These are phyloP conservation scores for Diospyros kaki DNA, from an alignment of 148 eudicot genomes.

Conservation along the genomic window DNA sequence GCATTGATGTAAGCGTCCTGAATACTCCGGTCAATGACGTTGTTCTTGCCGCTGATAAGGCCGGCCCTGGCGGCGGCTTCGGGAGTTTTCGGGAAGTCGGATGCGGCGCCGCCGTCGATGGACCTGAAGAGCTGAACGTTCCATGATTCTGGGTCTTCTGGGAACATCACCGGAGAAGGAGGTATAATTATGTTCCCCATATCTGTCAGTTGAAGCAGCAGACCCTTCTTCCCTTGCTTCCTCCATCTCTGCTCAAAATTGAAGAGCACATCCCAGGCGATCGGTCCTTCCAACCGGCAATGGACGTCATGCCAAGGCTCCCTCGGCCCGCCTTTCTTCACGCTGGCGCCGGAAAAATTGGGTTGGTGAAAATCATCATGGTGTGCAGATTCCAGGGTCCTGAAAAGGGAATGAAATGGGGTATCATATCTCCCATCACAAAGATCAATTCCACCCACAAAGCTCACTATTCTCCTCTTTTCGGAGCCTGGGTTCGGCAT, in stretches of 20 bases:
- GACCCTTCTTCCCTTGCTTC: conserved; percentile 37
- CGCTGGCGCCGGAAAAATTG: conserved; percentile 29
- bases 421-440: conserved; percentile 62
- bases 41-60: conserved; percentile 44
- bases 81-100: conserved; percentile 48
- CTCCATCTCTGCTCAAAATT: conserved; percentile 58
- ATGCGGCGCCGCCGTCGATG: conserved; percentile 51
- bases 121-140: conserved; percentile 49
- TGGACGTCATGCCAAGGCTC: conserved; percentile 69
- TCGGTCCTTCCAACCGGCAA: conserved; percentile 45
- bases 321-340: conserved; percentile 53
- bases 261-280: conserved; percentile 49
- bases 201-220: conserved; percentile 33
- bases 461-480: conserved; percentile 43
- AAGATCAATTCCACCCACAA: conserved; percentile 52
- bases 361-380: conserved; percentile 57
- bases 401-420: conserved; percentile 44
- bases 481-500: conserved; percentile 32
- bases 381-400: conserved; percentile 36
- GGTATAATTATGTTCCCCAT: conserved; percentile 32
- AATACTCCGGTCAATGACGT: conserved; percentile 42
- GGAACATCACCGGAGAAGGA: conserved; percentile 37
- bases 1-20: conserved; percentile 53
- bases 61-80: conserved; percentile 45
- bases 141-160: conserved; percentile 41